phyloP scores from a whole-genome alignment of 352 stramenopile genomes.

The Pythium sukuiense region DNA sequence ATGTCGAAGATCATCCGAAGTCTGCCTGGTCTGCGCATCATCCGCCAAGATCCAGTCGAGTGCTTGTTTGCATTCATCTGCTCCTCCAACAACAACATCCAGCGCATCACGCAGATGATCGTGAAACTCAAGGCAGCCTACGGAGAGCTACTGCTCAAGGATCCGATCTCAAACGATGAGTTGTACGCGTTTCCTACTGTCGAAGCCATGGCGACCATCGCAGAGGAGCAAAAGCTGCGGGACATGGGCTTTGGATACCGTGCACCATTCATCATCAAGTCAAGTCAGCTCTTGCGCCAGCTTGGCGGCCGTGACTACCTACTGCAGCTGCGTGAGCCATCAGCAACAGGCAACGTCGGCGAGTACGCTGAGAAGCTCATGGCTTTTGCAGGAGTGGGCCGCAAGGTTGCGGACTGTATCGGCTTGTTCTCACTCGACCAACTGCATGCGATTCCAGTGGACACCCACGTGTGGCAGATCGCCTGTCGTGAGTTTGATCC shows the following conservation, averaged over 20 bases:
- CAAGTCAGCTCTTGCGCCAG: slow-evolving; percentile 19
- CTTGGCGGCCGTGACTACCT: slow-evolving; percentile 28
- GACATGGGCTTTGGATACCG: slow-evolving; percentile 80
- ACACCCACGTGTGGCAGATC: slow-evolving; percentile 94
- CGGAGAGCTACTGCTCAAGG: slow-evolving; percentile 49
- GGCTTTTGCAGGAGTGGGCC: slow-evolving; percentile 69
- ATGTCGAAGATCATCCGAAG: slow-evolving; percentile 60
- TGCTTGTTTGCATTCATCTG: slow-evolving; percentile 96
- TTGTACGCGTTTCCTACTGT: slow-evolving; percentile 88
- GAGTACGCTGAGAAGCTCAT: slow-evolving; percentile 31
- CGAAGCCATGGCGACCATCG: slow-evolving; percentile 43
- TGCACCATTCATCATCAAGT: slow-evolving; percentile 50
- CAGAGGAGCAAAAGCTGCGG: slow-evolving; percentile 71
- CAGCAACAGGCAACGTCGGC: slow-evolving; percentile 14
- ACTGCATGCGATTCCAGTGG: slow-evolving; percentile 88
- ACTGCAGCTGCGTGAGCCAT: slow-evolving; percentile 13
- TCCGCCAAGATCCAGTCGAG: slow-evolving; percentile 92
- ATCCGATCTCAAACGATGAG: slow-evolving; percentile 17
- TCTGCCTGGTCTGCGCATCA: slow-evolving; percentile 83
- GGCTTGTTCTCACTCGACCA: slow-evolving; percentile 93
- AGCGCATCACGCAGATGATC: slow-evolving; percentile 91
- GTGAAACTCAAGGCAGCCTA: slow-evolving; percentile 77
- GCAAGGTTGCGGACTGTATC: slow-evolving; percentile 95
- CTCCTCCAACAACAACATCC: slow-evolving; percentile 96
- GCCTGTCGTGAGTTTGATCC: slow-evolving; percentile 67